These are phyloP conservation scores for Populus trichocarpa DNA, from an alignment of 441 rosid species.

Conservation along the genomic window DNA sequence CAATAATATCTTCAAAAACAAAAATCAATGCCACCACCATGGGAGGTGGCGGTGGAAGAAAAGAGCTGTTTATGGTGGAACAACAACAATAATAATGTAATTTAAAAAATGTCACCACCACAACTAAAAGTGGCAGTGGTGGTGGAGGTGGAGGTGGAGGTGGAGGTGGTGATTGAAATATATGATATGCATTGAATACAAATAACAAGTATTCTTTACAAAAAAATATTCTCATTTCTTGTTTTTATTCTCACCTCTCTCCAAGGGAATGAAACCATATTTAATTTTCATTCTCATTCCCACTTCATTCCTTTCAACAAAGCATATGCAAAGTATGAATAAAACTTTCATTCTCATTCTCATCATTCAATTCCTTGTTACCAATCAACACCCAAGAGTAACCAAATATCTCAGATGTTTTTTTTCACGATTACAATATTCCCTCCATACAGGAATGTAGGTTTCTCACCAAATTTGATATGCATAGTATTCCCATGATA, in stretches of 20 bases:
- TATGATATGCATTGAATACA: background rate
- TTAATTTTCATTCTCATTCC: no score
- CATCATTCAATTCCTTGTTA: background rate
- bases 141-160: background rate
- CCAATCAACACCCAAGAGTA: background rate
- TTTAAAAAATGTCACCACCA: background rate
- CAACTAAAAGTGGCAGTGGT: background rate
- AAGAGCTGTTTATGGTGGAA: background rate
- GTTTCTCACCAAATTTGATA: background rate
- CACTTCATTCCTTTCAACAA: no score
- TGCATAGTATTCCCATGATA: background rate
- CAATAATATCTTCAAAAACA: background rate
- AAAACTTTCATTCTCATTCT: no score
- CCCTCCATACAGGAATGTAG: background rate
- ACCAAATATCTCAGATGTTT: background rate
- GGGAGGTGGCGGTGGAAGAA: background rate
- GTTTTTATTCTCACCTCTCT: background rate
- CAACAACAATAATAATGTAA: background rate
- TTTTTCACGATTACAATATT: background rate
- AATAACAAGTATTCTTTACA: background rate
- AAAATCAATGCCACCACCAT: background rate
- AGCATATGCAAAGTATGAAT: no score
- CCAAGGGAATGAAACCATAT: background rate
- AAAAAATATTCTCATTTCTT: background rate
- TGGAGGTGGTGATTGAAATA: background rate